Conservation (phyloP, 148 eudicot genomes). For the Amaranthus palmeri region DNA sequence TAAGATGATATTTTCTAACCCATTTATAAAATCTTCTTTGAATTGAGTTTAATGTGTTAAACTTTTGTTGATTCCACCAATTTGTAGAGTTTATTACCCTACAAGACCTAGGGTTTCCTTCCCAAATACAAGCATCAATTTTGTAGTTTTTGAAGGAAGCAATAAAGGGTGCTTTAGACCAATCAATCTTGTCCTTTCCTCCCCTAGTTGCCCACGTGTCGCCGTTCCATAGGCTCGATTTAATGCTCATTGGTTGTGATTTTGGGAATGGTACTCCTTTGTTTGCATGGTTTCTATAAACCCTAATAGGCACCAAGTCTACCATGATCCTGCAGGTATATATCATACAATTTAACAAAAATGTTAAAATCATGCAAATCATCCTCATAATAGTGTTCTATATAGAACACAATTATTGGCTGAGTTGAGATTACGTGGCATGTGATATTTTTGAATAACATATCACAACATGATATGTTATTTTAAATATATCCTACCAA, state of each 20-base stretch:
- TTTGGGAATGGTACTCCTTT: conserved; percentile 64
- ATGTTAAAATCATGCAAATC: too few species aligned
- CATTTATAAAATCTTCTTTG: conserved; percentile 68
- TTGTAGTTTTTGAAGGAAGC: conserved; percentile 53
- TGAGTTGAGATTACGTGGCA: too few species aligned
- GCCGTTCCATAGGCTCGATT: conserved; percentile 74
- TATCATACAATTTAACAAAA: background rate
- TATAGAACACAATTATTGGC: too few species aligned
- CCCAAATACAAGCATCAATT: conserved; percentile 84
- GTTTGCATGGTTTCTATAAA: conserved; percentile 74
- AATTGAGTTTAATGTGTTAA: conserved; percentile 37
- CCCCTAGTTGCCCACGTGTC: conserved; percentile 79
- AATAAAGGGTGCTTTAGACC: conserved; percentile 65
- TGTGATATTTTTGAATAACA: too few species aligned
- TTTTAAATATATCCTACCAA: too few species aligned
- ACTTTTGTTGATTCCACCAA: conserved; percentile 69
- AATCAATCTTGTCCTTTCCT: conserved; percentile 66
- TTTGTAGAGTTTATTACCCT: conserved; percentile 35
- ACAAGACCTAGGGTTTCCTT: conserved; percentile 46
- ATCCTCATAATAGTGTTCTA: too few species aligned
- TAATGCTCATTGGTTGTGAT: conserved; percentile 67
- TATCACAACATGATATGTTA: too few species aligned
- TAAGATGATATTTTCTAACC: conserved; percentile 61
- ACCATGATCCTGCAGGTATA: conserved; percentile 62
- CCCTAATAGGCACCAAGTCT: conserved; percentile 80